Conservation (phyloP, 1,139 yeast species). For the Geotrichum citri-aurantii region DNA sequence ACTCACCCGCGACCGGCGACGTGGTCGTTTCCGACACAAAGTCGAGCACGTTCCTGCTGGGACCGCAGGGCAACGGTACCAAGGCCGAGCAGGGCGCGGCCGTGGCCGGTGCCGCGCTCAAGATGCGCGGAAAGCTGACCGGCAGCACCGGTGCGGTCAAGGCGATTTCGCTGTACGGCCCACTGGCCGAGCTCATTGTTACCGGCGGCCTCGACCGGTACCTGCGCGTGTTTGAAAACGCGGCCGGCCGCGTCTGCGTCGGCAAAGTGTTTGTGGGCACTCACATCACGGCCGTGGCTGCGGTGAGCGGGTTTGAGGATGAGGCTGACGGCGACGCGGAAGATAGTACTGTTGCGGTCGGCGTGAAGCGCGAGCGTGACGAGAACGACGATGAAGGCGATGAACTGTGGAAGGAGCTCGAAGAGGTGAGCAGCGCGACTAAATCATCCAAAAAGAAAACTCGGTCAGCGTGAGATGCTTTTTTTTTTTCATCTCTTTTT, state of each 20-base stretch:
- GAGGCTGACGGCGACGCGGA: slow-evolving; percentile 3
- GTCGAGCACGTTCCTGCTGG: slow-evolving; percentile 22
- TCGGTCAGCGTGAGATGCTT: background rate
- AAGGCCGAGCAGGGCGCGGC: background rate
- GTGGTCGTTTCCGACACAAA: slow-evolving; percentile 28
- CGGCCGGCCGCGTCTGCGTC: slow-evolving; percentile 35
- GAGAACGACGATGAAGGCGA: slow-evolving; percentile 13
- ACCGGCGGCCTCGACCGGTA: slow-evolving; percentile 87
- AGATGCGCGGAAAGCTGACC: slow-evolving; percentile 25
- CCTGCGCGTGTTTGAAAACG: slow-evolving; percentile 64
- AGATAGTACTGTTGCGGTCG: slow-evolving; percentile 1
- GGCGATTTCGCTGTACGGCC: slow-evolving; percentile 17
- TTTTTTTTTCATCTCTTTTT: too few species aligned
- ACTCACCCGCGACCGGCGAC: slow-evolving; percentile 16
- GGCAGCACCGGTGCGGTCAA: slow-evolving; percentile 23
- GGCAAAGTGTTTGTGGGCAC: slow-evolving; percentile 75
- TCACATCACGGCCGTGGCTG: slow-evolving; percentile 53
- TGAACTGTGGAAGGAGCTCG: slow-evolving; percentile 14
- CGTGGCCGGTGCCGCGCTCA: background rate
- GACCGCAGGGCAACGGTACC: slow-evolving; percentile 16
- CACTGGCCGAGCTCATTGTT: slow-evolving; percentile 31
- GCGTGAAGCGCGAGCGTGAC: slow-evolving; percentile 4
- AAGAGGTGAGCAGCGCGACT: slow-evolving; percentile 10
- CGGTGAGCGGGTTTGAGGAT: slow-evolving; percentile 38
- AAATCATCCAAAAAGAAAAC: background rate